phyloP scores from a whole-genome alignment of 2,329 filamentous ascomycete species.

The Sporothrix luriei region DNA sequence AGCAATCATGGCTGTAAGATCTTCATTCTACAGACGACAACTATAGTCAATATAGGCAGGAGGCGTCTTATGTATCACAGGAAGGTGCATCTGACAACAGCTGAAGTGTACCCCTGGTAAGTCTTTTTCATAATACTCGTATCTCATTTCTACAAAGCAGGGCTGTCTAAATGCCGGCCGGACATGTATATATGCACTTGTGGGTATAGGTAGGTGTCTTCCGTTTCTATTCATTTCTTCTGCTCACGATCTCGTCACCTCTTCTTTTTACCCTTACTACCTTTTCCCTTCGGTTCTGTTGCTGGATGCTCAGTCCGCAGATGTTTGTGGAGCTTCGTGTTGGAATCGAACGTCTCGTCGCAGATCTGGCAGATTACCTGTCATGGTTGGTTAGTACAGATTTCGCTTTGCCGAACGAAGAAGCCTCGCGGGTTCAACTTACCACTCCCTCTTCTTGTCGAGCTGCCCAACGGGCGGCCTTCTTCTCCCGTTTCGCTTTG shows the following conservation, averaged over 20 bases:
- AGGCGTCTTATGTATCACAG: background rate
- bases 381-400: background rate
- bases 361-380: constrained; percentile 33
- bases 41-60: constrained; percentile 3
- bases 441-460: constrained; percentile 16
- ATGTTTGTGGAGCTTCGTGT: constrained; percentile 36
- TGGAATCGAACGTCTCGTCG: constrained; percentile 34
- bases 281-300: background rate
- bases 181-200: background rate
- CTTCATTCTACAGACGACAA: background rate
- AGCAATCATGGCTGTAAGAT: background rate
- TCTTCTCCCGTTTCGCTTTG: constrained; percentile 36
- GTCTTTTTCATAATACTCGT: background rate
- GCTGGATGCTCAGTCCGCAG: constrained; percentile 31
- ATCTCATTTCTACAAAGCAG: constrained; percentile 22
- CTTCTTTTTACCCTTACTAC: constrained; percentile 32
- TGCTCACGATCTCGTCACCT: background rate
- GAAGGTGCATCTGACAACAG: background rate
- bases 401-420: background rate
- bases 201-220: constrained; percentile 9
- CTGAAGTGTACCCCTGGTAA: background rate
- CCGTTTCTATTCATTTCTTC: background rate
- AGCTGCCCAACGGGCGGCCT: constrained; percentile 33
- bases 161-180: background rate
- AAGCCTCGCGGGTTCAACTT: background rate